phyloP scores from a whole-genome alignment of 176 grass and related monocot species.

The Ananas comosus region DNA sequence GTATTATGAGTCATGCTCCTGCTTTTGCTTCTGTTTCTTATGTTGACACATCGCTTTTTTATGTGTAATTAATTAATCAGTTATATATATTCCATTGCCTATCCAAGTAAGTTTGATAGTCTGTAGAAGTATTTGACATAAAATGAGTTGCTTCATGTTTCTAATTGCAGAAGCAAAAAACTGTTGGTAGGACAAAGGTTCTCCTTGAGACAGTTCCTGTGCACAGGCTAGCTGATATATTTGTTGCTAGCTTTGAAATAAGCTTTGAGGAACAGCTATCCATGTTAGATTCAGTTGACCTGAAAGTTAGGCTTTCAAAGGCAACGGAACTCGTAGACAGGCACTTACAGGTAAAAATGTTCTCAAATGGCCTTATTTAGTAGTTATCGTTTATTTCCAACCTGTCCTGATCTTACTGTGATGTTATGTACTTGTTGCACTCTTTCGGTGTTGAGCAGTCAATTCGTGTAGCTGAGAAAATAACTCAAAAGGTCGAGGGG shows the following conservation, averaged over 20 bases:
- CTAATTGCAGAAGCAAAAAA: slow-evolving; percentile 82
- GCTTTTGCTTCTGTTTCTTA: slow-evolving; percentile 1
- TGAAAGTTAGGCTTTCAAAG: slow-evolving; percentile 91
- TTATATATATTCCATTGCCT: background rate
- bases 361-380: background rate
- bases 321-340: slow-evolving; percentile 90
- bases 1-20: too few species aligned
- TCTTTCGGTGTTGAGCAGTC: slow-evolving; percentile 47
- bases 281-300: slow-evolving; percentile 93
- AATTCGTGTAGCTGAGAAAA: slow-evolving; percentile 97
- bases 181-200: slow-evolving; percentile 85
- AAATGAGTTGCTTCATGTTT: slow-evolving; percentile 8
- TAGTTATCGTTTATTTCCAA: background rate
- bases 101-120: slow-evolving; percentile 4
- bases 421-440: slow-evolving; percentile 7
- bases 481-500: slow-evolving; percentile 99
- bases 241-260: slow-evolving; percentile 99
- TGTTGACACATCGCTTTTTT: background rate
- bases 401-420: background rate
- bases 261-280: slow-evolving; percentile 97
- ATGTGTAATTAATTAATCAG: background rate
- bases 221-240: slow-evolving; percentile 94
- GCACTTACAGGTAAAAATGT: slow-evolving; percentile 68
- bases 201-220: slow-evolving; percentile 97
- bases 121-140: slow-evolving; percentile 16